Evolutionary conservation across 306 rosid genomes (phyloP).

Genomic region (Luffa acutangula): DNA sequence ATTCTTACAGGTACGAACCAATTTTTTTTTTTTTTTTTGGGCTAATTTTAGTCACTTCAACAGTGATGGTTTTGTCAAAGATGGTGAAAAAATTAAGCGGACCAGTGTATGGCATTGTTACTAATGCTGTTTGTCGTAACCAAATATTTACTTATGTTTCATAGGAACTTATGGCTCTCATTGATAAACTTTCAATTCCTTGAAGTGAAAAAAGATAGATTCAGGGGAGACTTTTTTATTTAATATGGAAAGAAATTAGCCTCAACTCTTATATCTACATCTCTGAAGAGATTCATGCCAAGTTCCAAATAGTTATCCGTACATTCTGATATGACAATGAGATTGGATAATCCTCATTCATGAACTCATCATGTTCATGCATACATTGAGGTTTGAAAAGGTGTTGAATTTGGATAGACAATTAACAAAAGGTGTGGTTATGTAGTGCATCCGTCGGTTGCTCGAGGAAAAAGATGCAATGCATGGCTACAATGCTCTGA

Average conservation of each 20-base stretch:
- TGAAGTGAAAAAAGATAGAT: not conserved
- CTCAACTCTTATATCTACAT: not conserved
- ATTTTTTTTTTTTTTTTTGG: not conserved
- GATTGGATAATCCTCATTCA: not conserved
- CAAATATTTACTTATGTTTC: not conserved
- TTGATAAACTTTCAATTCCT: not conserved
- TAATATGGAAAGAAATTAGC: not conserved
- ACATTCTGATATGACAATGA: not conserved
- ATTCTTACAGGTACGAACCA: conserved; percentile 37
- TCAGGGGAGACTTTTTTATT: not conserved
- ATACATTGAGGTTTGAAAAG: not conserved
- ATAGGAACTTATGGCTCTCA: not conserved
- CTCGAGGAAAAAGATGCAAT: conserved; percentile 46
- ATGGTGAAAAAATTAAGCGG: not conserved
- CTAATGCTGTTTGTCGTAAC: not conserved
- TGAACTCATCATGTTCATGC: not conserved
- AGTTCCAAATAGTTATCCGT: not conserved
- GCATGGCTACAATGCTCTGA: conserved; percentile 53
- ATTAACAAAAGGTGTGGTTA: not conserved
- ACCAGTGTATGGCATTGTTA: not conserved
- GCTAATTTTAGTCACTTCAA: not conserved
- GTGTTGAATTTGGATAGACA: not conserved
- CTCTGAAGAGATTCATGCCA: not conserved
- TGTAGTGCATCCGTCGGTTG: conserved; percentile 44
- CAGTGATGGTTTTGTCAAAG: not conserved